A percentile compares a stretch with the other conserved stretches of the same genome.
phyloP scores from a whole-genome alignment of 148 eudicot genomes.

The Rhododendron simsii region DNA sequence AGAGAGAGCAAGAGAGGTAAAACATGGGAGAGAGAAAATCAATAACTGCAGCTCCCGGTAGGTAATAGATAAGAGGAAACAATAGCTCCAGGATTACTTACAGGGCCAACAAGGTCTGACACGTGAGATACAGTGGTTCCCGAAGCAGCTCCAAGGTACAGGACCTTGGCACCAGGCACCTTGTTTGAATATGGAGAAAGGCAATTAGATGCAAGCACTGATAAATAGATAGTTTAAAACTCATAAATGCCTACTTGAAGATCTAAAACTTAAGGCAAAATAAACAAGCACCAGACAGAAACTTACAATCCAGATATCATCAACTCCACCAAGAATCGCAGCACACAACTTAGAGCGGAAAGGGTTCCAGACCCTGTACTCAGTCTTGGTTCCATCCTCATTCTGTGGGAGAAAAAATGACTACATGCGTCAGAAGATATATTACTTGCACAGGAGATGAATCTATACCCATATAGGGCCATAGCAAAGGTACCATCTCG shows the following conservation, averaged over 20 bases:
- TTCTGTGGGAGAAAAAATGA: slow-evolving; percentile 25
- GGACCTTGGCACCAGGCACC: slow-evolving; percentile 83
- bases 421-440: neutral
- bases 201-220: neutral
- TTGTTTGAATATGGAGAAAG: neutral
- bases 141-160: slow-evolving; percentile 97
- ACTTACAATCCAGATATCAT: slow-evolving; percentile 82
- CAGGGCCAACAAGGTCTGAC: slow-evolving; percentile 87
- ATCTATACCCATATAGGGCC: neutral
- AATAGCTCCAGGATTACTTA: slow-evolving; percentile 27
- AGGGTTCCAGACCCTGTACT: slow-evolving; percentile 91
- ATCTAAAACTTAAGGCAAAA: neutral
- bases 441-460: neutral
- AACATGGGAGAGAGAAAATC: neutral
- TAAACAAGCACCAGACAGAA: neutral
- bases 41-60: neutral
- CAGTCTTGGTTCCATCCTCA: slow-evolving; percentile 76
- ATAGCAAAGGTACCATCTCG: neutral
- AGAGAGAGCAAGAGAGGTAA: neutral
- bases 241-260: neutral
- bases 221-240: neutral
- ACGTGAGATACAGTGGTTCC: slow-evolving; percentile 98
- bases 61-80: neutral
- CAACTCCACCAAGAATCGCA: slow-evolving; percentile 83
- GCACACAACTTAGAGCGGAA: slow-evolving; percentile 88